Conservation (phyloP, 2,329 filamentous ascomycete genomes). For the Drechslera avenae region DNA sequence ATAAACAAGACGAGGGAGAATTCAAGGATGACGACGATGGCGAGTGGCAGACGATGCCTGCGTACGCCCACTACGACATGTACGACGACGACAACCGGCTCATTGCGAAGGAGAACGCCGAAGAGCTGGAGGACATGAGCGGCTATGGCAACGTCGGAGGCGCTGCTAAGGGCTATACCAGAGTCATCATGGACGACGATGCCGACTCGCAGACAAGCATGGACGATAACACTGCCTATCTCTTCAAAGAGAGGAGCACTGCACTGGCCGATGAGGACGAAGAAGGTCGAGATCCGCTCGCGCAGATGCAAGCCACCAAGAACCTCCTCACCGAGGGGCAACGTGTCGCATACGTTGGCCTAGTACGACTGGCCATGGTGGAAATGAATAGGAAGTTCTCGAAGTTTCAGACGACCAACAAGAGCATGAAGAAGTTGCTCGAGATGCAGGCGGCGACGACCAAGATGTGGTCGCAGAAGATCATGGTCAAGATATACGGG, state of each 20-base stretch:
- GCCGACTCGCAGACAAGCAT: constrained; percentile 91
- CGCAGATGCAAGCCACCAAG: constrained; percentile 95
- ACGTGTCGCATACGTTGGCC: constrained; percentile 91
- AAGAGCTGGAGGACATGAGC: constrained; percentile 70
- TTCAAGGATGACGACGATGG: constrained; percentile 61
- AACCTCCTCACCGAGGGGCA: constrained; percentile 94
- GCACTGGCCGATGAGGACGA: constrained; percentile 73
- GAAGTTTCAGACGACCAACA: constrained; percentile 64
- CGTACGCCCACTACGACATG: constrained; percentile 89
- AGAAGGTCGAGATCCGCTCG: constrained; percentile 75
- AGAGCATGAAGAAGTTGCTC: constrained; percentile 72
- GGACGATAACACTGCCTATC: constrained; percentile 95
- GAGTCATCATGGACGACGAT: constrained; percentile 94
- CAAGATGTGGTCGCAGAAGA: constrained; percentile 97
- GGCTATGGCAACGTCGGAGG: constrained; percentile 81
- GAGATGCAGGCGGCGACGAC: constrained; percentile 74
- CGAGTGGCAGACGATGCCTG: constrained; percentile 96
- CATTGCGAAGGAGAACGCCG: constrained; percentile 77
- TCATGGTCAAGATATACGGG: constrained; percentile 91
- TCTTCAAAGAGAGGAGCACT: constrained; percentile 79
- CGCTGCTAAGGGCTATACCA: constrained; percentile 92
- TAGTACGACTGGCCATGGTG: constrained; percentile 80
- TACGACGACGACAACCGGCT: constrained; percentile 93
- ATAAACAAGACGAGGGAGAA: constrained; percentile 32
- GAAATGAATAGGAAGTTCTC: constrained; percentile 75